Conservation (phyloP, 2,329 filamentous ascomycete species). For the Aspergillus eucalypticola region DNA sequence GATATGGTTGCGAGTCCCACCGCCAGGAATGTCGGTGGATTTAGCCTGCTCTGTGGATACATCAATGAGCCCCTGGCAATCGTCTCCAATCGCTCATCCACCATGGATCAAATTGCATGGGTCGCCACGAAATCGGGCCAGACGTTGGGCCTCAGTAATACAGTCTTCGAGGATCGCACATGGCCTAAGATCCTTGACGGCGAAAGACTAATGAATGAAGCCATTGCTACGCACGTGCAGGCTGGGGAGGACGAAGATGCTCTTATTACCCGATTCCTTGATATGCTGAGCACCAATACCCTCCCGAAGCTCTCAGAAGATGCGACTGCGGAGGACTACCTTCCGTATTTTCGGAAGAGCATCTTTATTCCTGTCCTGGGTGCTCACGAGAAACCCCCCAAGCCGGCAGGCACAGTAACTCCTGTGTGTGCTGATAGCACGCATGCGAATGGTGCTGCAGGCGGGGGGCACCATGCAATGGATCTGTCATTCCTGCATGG, state of each 20-base stretch:
- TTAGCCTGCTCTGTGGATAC: slow-evolving; percentile 62
- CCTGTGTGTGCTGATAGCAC: slow-evolving; percentile 28
- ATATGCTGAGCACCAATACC: slow-evolving; percentile 56
- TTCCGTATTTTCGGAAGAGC: slow-evolving; percentile 58
- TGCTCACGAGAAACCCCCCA: slow-evolving; percentile 43
- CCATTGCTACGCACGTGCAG: slow-evolving; percentile 49
- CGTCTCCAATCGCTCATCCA: slow-evolving; percentile 62
- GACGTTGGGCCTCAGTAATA: slow-evolving; percentile 63
- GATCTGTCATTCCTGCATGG: slow-evolving; percentile 45
- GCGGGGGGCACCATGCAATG: slow-evolving; percentile 24
- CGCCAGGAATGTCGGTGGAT: slow-evolving; percentile 61
- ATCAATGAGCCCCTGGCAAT: slow-evolving; percentile 57
- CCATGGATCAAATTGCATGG: slow-evolving; percentile 53
- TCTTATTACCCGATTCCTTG: slow-evolving; percentile 55
- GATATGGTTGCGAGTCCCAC: slow-evolving; percentile 56
- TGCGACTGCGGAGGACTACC: slow-evolving; percentile 54
- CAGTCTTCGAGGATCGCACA: slow-evolving; percentile 57
- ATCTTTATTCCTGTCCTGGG: slow-evolving; percentile 63
- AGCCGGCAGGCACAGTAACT: slow-evolving; percentile 39
- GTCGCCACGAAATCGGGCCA: slow-evolving; percentile 52
- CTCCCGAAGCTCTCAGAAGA: slow-evolving; percentile 54
- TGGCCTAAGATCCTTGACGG: slow-evolving; percentile 65
- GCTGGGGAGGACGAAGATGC: slow-evolving; percentile 48
- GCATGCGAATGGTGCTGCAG: slow-evolving; percentile 9
- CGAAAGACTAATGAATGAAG: slow-evolving; percentile 53